Base-by-base conservation (phyloP, 352 stramenopile genomes). In the Salisapilia sapeloensis region DNA sequence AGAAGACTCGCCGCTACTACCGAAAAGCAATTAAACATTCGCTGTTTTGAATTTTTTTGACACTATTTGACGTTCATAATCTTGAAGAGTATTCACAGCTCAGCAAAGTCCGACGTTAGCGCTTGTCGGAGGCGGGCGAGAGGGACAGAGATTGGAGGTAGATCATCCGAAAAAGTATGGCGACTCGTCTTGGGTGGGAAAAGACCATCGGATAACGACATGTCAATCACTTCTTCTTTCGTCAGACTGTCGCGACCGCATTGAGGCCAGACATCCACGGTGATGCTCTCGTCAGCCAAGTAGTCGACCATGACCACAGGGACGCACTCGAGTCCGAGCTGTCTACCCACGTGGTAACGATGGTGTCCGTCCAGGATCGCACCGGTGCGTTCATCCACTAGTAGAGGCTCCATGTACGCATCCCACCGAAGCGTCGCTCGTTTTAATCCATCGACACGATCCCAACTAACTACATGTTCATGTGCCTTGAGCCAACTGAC, bases 161-260 rank as follows among this genome's bases (percentile, higher is more conserved):
- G 24, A 33, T 86, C 67, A 29, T 90, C 65, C 33, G 75, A 85
- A 33, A 86, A 86, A 21, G 58, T 78, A 49, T 90, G 75, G 16
- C 75, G 69, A 53, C 70, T 86, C 29, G 75, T 90, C 50, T 90
- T 90, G 11, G 75, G 75, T 12, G 75, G 75, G 48, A 90, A 90
- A 7, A 90, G 48, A 17, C 69, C 48, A 47, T 80, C 59, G 32
- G 75, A 90, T 13, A 90, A 61, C 28, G 75, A 66, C 70, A 90
- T 85, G 3, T 58, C 56, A 31, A 90, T 77, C 34, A 90, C 75
- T 29, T 90, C 60, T 29, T 72, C 46, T 49, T 90, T 90, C 12
- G 75, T 81, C 14, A 90, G 58, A 20, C 46, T 63, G 42, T 90
- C 75, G 22, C 67, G 70, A 29, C 75, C 75, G 32, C 75, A 86